Conservation (phyloP, 495 filamentous ascomycete genomes). For the Neurospora sp. region DNA sequence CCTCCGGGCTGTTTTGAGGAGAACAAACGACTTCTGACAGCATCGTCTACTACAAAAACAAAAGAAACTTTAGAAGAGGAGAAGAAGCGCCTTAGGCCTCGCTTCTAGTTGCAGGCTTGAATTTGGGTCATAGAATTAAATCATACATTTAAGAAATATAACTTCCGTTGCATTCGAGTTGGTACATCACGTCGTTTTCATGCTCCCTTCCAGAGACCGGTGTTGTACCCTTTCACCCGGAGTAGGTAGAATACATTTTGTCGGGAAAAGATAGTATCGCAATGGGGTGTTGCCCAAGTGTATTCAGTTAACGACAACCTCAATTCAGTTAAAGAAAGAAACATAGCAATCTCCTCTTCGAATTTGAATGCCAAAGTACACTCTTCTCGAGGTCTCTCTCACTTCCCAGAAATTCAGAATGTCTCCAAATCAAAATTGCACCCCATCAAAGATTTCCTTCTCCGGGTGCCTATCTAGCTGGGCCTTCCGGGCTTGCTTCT, state of each 20-base stretch:
- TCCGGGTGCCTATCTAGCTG: background rate
- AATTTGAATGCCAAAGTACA: too few species aligned
- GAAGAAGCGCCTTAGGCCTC: background rate
- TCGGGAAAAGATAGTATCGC: too few species aligned
- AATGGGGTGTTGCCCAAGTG: too few species aligned
- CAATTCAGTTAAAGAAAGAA: too few species aligned
- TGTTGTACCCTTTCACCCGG: too few species aligned
- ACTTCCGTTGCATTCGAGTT: background rate
- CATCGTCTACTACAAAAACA: background rate
- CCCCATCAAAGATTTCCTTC: background rate
- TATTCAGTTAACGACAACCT: too few species aligned
- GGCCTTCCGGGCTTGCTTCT: background rate
- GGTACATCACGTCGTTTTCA: background rate
- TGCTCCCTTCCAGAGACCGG: too few species aligned
- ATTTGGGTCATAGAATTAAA: too few species aligned
- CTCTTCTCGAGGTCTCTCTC: background rate
- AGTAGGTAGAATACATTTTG: too few species aligned
- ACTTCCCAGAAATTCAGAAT: background rate
- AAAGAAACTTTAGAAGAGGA: background rate
- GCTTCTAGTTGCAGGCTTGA: background rate
- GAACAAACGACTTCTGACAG: rapidly evolving
- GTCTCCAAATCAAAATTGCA: background rate
- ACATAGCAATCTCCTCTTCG: too few species aligned
- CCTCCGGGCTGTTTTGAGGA: background rate
- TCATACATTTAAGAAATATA: background rate